phyloP scores from a whole-genome alignment of 371 early-diverging fungal species.

The Fennellomyces sp. region DNA sequence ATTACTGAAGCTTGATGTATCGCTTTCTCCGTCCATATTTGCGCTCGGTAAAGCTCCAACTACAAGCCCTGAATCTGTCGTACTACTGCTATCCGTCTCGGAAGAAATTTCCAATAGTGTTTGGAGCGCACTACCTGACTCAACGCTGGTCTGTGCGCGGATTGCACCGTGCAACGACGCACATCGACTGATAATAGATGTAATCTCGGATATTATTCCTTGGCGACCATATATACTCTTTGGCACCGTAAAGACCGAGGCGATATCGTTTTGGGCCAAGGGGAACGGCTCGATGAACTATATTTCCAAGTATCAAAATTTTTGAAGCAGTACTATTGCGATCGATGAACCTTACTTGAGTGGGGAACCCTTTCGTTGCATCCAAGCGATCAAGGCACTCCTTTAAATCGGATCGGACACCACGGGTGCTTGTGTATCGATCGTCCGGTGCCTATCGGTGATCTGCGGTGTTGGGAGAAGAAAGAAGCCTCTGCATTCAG shows the following conservation, averaged over 20 bases:
- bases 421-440: conserved; percentile 57
- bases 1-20: conserved; percentile 14
- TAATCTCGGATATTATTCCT: conserved; percentile 34
- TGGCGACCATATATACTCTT: conserved; percentile 42
- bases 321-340: conserved; percentile 13
- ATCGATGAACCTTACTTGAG: too few species aligned
- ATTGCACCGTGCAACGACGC: too few species aligned
- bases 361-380: too few species aligned
- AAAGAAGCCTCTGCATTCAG: not conserved
- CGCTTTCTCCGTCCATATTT: too few species aligned
- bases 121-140: too few species aligned
- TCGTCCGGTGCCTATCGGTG: conserved; percentile 54
- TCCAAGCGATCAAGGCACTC: conserved; percentile 41
- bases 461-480: not conserved
- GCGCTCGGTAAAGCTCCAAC: too few species aligned
- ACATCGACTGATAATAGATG: conserved; percentile 33
- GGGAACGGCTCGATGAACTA: conserved; percentile 40
- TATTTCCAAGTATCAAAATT: too few species aligned
- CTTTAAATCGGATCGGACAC: conserved; percentile 60
- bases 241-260: conserved; percentile 46
- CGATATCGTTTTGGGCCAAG: conserved; percentile 44
- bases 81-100: too few species aligned
- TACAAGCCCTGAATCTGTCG: too few species aligned
- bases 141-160: too few species aligned
- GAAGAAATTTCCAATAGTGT: too few species aligned